Evolutionary conservation across 2,329 filamentous ascomycete species (phyloP).

Genomic region (Pseudopyricularia javanii): DNA sequence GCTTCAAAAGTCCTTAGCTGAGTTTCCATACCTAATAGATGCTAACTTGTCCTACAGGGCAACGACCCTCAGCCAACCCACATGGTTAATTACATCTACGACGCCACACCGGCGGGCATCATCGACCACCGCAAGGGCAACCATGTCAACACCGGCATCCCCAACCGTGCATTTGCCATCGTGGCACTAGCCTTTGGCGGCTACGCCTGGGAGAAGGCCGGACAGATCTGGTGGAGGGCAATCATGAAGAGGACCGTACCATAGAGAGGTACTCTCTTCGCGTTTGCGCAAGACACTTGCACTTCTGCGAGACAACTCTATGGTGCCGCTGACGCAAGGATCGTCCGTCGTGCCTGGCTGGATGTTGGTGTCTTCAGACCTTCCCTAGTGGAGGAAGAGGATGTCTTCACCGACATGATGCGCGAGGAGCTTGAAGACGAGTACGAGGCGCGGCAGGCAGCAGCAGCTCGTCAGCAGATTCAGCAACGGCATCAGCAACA

Average conservation of each 20-base stretch:
- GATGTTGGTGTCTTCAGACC: constrained; percentile 28
- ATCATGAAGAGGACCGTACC: constrained; percentile 30
- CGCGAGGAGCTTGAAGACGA: neutral
- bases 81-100: constrained; percentile 28
- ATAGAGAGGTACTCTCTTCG: constrained; percentile 27
- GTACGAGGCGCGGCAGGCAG: neutral
- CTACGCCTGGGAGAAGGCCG: constrained; percentile 40
- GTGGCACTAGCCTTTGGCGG: constrained; percentile 33
- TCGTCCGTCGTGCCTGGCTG: constrained; percentile 32
- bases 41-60: constrained; percentile 18
- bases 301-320: constrained; percentile 30
- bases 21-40: neutral
- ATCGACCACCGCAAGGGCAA: constrained; percentile 22
- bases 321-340: constrained; percentile 25
- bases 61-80: constrained; percentile 39
- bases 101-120: constrained; percentile 29
- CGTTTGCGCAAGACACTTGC: constrained; percentile 36
- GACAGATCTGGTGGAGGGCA: constrained; percentile 39
- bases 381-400: neutral
- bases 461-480: neutral
- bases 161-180: constrained; percentile 44
- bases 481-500: neutral
- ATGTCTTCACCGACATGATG: neutral
- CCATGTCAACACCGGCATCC: constrained; percentile 43
- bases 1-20: constrained; percentile 7